A percentile compares a stretch with the other conserved stretches of the same genome.
These are phyloP conservation scores for Primulina huaijiensis DNA, from an alignment of 257 asterid genomes.

Conservation along the genomic window DNA sequence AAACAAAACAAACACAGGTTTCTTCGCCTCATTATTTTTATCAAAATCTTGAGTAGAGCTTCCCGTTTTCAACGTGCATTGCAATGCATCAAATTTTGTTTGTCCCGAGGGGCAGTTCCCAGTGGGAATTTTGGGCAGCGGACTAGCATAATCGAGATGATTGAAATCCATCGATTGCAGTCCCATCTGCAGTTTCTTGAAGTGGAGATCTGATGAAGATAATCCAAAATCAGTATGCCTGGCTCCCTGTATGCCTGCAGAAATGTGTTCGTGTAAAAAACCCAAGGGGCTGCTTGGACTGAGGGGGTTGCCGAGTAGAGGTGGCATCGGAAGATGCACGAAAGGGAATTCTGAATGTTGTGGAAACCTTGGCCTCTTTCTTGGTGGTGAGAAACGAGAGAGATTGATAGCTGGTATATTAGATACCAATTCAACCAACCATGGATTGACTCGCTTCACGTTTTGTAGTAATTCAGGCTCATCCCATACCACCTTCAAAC, in stretches of 20 bases:
- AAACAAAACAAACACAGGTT: constrained; percentile 48
- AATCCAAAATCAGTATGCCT: constrained; percentile 66
- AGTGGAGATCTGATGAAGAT: constrained; percentile 42
- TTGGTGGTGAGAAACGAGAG: constrained; percentile 57
- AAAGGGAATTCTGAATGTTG: constrained; percentile 49
- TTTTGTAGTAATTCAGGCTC: constrained; percentile 48
- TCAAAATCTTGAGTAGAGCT: constrained; percentile 25
- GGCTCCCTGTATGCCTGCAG: constrained; percentile 96
- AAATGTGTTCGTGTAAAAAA: constrained; percentile 50
- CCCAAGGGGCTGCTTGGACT: constrained; percentile 74
- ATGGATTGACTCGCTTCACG: constrained; percentile 73
- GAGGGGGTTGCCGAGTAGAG: constrained; percentile 44
- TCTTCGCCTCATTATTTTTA: constrained; percentile 27
- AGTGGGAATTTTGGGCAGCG: constrained; percentile 13
- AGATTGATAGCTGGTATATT: constrained; percentile 47
- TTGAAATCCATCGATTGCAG: constrained; percentile 43
- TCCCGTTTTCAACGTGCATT: constrained; percentile 46
- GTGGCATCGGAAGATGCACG: constrained; percentile 38
- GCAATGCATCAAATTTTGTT: constrained; percentile 21
- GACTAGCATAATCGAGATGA: constrained; percentile 33
- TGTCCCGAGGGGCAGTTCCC: constrained; percentile 17
- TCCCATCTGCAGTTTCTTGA: constrained; percentile 49
- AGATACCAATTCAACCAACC: constrained; percentile 75
- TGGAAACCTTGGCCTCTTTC: constrained; percentile 67
- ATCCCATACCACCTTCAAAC: constrained; percentile 2